Evolutionary conservation across 2,329 filamentous ascomycete species (phyloP).

Genomic region (Ophiosphaerella narmari): DNA sequence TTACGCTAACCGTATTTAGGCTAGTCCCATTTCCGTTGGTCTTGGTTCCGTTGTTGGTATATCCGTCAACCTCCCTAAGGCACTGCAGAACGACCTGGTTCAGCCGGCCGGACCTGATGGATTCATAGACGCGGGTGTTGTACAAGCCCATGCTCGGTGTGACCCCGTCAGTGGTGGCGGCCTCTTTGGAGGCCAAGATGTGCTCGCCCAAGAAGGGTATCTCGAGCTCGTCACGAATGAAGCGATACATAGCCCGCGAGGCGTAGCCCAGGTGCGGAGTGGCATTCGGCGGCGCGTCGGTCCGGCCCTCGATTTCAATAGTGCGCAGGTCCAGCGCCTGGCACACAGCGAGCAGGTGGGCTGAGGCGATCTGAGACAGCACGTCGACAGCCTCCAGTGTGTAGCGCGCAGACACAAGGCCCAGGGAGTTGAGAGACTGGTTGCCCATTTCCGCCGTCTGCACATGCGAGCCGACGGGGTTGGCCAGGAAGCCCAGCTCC

Average conservation of each 20-base stretch:
- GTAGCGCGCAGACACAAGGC: slow-evolving; percentile 62
- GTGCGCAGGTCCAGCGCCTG: slow-evolving; percentile 62
- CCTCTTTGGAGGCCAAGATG: slow-evolving; percentile 4
- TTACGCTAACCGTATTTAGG: no score
- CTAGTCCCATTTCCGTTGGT: neutral
- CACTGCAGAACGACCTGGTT: neutral
- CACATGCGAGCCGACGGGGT: slow-evolving; percentile 66
- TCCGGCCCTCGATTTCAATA: slow-evolving; percentile 9
- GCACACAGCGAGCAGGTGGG: slow-evolving; percentile 60
- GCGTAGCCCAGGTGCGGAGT: slow-evolving; percentile 16
- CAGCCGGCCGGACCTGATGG: neutral
- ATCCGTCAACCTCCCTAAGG: neutral
- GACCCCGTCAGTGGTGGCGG: neutral
- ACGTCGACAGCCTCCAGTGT: slow-evolving; percentile 62
- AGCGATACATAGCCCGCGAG: slow-evolving; percentile 10
- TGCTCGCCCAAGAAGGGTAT: slow-evolving; percentile 20
- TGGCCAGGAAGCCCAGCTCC: slow-evolving; percentile 65
- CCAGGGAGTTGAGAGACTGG: slow-evolving; percentile 69
- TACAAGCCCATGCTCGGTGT: neutral
- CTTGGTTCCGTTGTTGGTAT: neutral
- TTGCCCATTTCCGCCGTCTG: slow-evolving; percentile 71
- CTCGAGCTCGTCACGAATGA: slow-evolving; percentile 12
- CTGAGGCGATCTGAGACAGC: slow-evolving; percentile 60
- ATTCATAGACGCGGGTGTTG: slow-evolving; percentile 1
- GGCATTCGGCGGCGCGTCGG: slow-evolving; percentile 13